A percentile compares a stretch with the other conserved stretches of the same genome.
phyloP scores from a whole-genome alignment of 2,329 filamentous ascomycete species.

The Grosmannia huntii region DNA sequence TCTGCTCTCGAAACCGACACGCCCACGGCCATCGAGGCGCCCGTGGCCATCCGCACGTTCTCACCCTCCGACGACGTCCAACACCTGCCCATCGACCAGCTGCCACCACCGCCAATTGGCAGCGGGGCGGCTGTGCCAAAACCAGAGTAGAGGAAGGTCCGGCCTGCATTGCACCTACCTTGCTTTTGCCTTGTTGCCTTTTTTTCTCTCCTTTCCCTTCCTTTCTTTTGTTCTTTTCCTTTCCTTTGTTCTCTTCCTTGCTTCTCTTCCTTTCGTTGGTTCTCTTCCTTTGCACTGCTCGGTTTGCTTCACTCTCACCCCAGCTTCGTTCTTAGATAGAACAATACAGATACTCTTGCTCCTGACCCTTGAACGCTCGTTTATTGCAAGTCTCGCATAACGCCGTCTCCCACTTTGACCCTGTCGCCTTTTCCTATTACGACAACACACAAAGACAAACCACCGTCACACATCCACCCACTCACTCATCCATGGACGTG shows the following conservation, averaged over 20 bases:
- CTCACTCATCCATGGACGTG: not conserved
- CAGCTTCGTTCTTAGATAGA: too few relatives aligned
- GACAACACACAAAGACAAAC: too few relatives aligned
- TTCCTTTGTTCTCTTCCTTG: too few relatives aligned
- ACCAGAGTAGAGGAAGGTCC: not conserved
- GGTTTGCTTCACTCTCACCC: too few relatives aligned
- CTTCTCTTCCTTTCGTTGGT: not conserved
- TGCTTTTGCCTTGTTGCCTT: too few relatives aligned
- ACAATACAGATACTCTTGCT: too few relatives aligned
- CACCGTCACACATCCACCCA: too few relatives aligned
- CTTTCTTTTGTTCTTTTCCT: not conserved
- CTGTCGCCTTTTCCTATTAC: too few relatives aligned
- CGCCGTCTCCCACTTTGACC: too few relatives aligned
- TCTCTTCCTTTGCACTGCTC: not conserved
- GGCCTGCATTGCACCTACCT: not conserved
- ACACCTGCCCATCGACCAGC: not conserved
- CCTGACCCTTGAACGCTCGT: not conserved
- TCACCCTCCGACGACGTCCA: not conserved
- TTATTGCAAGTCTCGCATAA: too few relatives aligned
- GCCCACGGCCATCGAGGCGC: not conserved
- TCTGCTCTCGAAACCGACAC: not conserved
- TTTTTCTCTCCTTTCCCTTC: not conserved
- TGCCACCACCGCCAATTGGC: constrained; percentile 8
- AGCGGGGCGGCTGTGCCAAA: not conserved
- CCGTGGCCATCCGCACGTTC: not conserved